Evolutionary conservation across 495 filamentous ascomycete species (phyloP), one percentile per base, ranked within the genome.

Genomic region (Cercophora newfieldiana): DNA sequence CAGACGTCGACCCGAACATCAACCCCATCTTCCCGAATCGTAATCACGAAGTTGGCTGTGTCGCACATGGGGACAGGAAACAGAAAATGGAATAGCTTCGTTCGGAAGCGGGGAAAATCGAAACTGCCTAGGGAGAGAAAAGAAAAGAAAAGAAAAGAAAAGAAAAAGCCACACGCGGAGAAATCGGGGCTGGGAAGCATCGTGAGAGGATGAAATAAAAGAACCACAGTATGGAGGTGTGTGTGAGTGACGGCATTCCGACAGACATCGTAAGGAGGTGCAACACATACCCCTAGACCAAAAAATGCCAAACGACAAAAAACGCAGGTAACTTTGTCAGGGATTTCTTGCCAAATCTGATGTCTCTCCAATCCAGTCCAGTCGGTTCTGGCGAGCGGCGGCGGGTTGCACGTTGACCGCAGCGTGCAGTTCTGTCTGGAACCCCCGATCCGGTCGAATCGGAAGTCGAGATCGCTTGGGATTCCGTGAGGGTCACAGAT

Each of bases 401-500:
- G 4, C 16, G 2, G 50, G 2, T 7, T 53, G 50, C 50, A 26
- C n/a, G n/a, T 53, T 53, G 50, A 26, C 50, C 50, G 37, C 37
- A 53, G 24, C 21, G 21, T 53, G 50, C 50, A 53, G n/a, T 7
- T 14, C 50, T 26, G 24, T 14, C 50, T 26, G 24, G 50, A 22
- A 53, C 7, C 50, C 50, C 50, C n/a, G 50, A 26, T 22, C 54
- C 22, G 21, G 30, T 60, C 58, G 33, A 60, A 60, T 60, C 58
- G 58, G 58, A 60, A 48, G 31, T 14, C n/a, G 48, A 60, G 31
- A 60, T 60, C 58, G 30, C 58, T 18, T 21, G 58, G 4, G 7
- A 18, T 25, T 60, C 33, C 33, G 31, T 48, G 16, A 30, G 58
- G 58, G 58, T 22, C 58, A 33, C 58, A 60, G 58, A 60, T 60